Evolutionary conservation across 331 rosid genomes (phyloP).

Genomic region (Cydonia oblonga): DNA sequence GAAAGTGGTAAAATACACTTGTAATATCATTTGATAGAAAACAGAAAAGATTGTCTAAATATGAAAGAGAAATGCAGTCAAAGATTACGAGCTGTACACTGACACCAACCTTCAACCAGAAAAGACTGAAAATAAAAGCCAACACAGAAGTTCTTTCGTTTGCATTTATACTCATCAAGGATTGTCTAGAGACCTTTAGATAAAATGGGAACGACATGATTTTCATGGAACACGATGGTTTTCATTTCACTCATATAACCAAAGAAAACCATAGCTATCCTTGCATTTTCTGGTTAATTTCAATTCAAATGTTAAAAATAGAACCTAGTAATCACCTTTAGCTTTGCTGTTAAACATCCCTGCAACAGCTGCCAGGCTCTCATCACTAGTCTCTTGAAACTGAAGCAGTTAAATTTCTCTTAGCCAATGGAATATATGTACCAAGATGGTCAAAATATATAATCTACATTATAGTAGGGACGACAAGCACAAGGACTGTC

Average conservation of each 20-base stretch:
- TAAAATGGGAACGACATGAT: neutral
- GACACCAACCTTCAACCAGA: neutral
- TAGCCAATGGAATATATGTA: neutral
- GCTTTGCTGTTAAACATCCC: constrained; percentile 99
- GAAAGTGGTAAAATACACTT: neutral
- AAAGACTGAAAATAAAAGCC: neutral
- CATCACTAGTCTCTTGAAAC: constrained; percentile 89
- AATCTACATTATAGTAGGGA: neutral
- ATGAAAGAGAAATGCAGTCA: neutral
- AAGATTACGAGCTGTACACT: neutral
- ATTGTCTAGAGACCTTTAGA: neutral
- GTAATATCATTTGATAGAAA: neutral
- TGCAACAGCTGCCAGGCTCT: constrained; percentile 95
- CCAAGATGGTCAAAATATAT: neutral
- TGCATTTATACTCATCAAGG: neutral
- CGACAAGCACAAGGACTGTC: neutral
- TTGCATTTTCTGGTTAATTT: neutral
- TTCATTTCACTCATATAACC: neutral
- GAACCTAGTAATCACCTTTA: constrained; percentile 47
- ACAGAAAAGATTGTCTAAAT: neutral
- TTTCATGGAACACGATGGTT: neutral
- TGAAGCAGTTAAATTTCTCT: constrained; percentile 23
- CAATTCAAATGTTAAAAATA: neutral
- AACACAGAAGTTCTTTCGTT: neutral
- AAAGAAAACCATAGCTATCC: neutral